A percentile compares a stretch with the other conserved stretches of the same genome.
Conservation (phyloP, 2,329 filamentous ascomycete species). For the Epichloe aotearoae region DNA sequence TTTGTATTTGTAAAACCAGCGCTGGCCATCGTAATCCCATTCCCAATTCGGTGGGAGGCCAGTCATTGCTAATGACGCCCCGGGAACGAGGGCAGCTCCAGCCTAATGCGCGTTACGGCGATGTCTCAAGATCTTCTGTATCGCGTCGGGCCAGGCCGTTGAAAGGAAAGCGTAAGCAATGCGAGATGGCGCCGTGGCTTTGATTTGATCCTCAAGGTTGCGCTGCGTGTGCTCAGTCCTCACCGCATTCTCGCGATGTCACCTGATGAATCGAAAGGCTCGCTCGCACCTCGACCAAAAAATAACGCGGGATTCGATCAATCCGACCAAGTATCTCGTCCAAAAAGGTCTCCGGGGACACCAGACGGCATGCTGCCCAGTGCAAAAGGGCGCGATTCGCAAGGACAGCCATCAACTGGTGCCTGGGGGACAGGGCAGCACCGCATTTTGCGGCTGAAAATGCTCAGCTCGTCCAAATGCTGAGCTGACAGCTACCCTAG, state of each 20-base stretch:
- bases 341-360: neutral
- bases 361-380: neutral
- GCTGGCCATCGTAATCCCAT: constrained; percentile 41
- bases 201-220: neutral
- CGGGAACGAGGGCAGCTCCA: neutral
- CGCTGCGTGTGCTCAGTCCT: neutral
- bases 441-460: constrained; percentile 4
- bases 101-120: neutral
- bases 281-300: neutral
- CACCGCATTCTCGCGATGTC: neutral
- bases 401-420: neutral
- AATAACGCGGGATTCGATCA: neutral
- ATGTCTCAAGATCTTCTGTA: neutral
- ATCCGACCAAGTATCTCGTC: neutral
- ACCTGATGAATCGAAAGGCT: neutral
- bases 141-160: no score
- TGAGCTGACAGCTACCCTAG: neutral
- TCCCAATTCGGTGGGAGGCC: constrained; percentile 42
- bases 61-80: constrained; percentile 11
- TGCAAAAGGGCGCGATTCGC: neutral
- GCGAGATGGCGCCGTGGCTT: neutral
- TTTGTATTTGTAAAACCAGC: constrained; percentile 46
- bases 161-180: neutral
- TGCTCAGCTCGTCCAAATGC: neutral
- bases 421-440: neutral